Evolutionary conservation across 192 early-diverging fungal genomes (phyloP).

Genomic region (Hyaloraphidium curvatum): DNA sequence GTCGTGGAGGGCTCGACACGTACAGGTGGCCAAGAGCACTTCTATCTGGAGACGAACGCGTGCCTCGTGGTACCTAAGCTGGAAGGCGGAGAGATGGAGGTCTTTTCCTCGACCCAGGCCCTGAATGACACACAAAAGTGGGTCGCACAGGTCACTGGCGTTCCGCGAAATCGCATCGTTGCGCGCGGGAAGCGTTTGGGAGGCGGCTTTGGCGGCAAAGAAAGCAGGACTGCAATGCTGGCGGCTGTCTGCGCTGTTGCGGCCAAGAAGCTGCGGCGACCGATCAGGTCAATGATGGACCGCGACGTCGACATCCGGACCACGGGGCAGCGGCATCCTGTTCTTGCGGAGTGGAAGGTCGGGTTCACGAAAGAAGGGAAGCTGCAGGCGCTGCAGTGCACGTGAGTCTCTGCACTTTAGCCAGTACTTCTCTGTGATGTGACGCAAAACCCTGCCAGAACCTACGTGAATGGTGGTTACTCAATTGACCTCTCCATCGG

Average conservation of each 20-base stretch:
- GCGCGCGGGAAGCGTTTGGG: slow-evolving; percentile 68
- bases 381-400: slow-evolving; percentile 20
- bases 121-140: slow-evolving; percentile 51
- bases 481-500: slow-evolving; percentile 40
- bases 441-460: slow-evolving; percentile 27
- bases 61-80: slow-evolving; percentile 42
- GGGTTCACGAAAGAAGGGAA: slow-evolving; percentile 47
- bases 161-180: slow-evolving; percentile 44
- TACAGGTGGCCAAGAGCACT: slow-evolving; percentile 56
- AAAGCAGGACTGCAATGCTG: slow-evolving; percentile 38
- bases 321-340: slow-evolving; percentile 58
- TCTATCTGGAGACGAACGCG: slow-evolving; percentile 67
- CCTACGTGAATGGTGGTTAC: slow-evolving; percentile 20
- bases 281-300: slow-evolving; percentile 59
- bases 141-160: slow-evolving; percentile 50
- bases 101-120: slow-evolving; percentile 62
- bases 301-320: slow-evolving; percentile 70
- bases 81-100: slow-evolving; percentile 62
- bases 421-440: slow-evolving; percentile 11
- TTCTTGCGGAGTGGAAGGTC: slow-evolving; percentile 55
- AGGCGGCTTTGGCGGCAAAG: slow-evolving; percentile 76
- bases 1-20: slow-evolving; percentile 34
- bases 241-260: slow-evolving; percentile 45
- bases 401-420: not conserved
- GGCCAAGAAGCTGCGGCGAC: slow-evolving; percentile 35